These are phyloP conservation scores for Tulasnella sp. DNA, from an alignment of 768 basidiomycete genomes.

Conservation along the genomic window DNA sequence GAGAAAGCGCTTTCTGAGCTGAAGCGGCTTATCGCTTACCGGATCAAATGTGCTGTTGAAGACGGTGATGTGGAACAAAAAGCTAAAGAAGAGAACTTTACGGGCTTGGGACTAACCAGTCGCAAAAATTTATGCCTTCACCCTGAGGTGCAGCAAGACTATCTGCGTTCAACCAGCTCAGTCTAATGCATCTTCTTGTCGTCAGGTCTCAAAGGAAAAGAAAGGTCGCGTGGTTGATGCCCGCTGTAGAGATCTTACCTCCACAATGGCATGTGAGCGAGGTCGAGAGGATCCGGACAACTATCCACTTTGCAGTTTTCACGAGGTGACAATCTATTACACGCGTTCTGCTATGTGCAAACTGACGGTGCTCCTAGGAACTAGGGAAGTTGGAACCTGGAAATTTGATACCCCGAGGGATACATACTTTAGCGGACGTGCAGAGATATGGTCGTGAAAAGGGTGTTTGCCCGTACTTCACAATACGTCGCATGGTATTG, in stretches of 20 bases:
- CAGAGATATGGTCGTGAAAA: constrained; percentile 78
- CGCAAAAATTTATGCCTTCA: constrained; percentile 94
- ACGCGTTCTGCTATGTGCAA: constrained; percentile 3
- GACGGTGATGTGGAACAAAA: constrained; percentile 56
- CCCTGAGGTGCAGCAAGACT: constrained; percentile 50
- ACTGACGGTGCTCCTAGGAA: constrained; percentile 38
- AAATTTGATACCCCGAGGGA: constrained; percentile 65
- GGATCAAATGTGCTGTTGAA: constrained; percentile 41
- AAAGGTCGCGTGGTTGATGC: constrained; percentile 97
- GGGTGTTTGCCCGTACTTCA: constrained; percentile 87
- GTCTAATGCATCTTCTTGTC: neutral
- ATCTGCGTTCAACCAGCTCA: neutral
- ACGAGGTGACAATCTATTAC: constrained; percentile 52
- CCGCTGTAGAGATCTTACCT: constrained; percentile 89
- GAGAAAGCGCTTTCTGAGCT: constrained; percentile 95
- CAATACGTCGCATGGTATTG: constrained; percentile 85
- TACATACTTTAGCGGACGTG: constrained; percentile 91
- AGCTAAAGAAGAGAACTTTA: constrained; percentile 67
- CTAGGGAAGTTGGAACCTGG: constrained; percentile 72
- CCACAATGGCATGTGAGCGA: constrained; percentile 66
- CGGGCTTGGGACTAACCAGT: constrained; percentile 85
- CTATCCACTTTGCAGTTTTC: constrained; percentile 84
- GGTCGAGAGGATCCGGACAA: constrained; percentile 78
- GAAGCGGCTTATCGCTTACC: constrained; percentile 85
- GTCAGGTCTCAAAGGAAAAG: constrained; percentile 89